A percentile compares a stretch with the other conserved stretches of the same genome.
Evolutionary conservation across 1,284 basidiomycete genomes (phyloP).

Genomic region (Meripilus lineatus): DNA sequence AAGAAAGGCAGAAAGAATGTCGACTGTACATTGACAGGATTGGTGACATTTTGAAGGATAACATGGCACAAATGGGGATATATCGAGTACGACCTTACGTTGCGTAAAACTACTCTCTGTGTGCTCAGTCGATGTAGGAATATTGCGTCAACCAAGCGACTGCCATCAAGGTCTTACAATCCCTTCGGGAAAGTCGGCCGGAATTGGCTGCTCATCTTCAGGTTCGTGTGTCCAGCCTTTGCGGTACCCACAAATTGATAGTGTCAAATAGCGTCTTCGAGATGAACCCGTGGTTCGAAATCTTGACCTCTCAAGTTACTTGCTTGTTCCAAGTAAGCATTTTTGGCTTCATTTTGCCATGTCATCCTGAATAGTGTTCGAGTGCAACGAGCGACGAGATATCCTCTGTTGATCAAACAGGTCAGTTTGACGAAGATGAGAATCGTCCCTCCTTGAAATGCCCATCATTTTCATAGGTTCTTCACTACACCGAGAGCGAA

Average conservation of each 20-base stretch:
- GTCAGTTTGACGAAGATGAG: slow-evolving; percentile 28
- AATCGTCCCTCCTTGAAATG: background rate
- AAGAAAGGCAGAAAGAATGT: slow-evolving; percentile 87
- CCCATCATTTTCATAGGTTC: slow-evolving; percentile 66
- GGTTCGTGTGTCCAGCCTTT: slow-evolving; percentile 34
- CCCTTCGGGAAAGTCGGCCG: slow-evolving; percentile 64
- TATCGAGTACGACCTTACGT: slow-evolving; percentile 57
- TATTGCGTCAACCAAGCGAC: slow-evolving; percentile 90
- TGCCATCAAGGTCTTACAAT: slow-evolving; percentile 76
- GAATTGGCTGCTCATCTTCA: slow-evolving; percentile 65
- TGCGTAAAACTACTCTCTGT: slow-evolving; percentile 1
- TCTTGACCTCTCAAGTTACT: slow-evolving; percentile 86
- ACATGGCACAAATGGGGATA: slow-evolving; percentile 73
- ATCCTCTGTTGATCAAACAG: slow-evolving; percentile 85
- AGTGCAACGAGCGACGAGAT: slow-evolving; percentile 96
- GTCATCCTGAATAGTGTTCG: slow-evolving; percentile 1
- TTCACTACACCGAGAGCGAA: slow-evolving; percentile 64
- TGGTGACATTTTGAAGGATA: slow-evolving; percentile 76
- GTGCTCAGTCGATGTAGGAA: slow-evolving; percentile 41
- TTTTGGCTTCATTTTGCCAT: background rate
- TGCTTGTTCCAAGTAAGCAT: slow-evolving; percentile 82
- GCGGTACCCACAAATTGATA: background rate
- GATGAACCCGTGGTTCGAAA: slow-evolving; percentile 76
- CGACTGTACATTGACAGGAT: slow-evolving; percentile 87
- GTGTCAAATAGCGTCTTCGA: slow-evolving; percentile 47